phyloP scores from a whole-genome alignment of 176 grass and related monocot species.

The Rhynchospora pubera region DNA sequence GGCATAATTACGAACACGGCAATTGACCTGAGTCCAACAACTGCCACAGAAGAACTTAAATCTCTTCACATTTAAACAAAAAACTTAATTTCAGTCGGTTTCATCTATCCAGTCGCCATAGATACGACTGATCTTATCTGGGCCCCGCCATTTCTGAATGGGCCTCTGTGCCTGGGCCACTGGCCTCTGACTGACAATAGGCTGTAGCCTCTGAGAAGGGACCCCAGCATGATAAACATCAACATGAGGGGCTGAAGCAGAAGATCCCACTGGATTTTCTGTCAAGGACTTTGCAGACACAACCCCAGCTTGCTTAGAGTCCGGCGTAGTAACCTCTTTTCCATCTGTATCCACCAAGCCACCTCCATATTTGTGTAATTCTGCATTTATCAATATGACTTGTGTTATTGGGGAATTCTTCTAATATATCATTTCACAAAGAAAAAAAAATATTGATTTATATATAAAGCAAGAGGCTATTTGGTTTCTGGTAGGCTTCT shows the following conservation, averaged over 20 bases:
- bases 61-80: background rate
- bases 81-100: constrained; percentile 38
- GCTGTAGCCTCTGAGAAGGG: constrained; percentile 46
- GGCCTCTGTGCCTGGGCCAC: constrained; percentile 55
- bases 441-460: background rate
- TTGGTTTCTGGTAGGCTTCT: background rate
- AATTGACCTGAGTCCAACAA: background rate
- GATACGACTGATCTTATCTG: constrained; percentile 91
- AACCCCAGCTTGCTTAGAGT: constrained; percentile 54
- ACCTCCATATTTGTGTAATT: constrained; percentile 92
- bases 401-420: constrained; percentile 3
- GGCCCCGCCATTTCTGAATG: constrained; percentile 94
- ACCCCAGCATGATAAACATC: constrained; percentile 70
- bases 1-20: background rate
- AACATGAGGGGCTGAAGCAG: constrained; percentile 24
- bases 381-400: constrained; percentile 24
- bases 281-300: constrained; percentile 35
- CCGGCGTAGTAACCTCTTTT: constrained; percentile 40
- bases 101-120: constrained; percentile 96
- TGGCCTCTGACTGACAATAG: constrained; percentile 46
- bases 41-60: background rate
- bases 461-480: background rate
- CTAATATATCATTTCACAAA: background rate
- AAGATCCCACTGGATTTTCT: constrained; percentile 33
- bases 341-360: constrained; percentile 53